Base-by-base conservation (phyloP, 257 asterid species). In the Solanum ossicruentum region DNA sequence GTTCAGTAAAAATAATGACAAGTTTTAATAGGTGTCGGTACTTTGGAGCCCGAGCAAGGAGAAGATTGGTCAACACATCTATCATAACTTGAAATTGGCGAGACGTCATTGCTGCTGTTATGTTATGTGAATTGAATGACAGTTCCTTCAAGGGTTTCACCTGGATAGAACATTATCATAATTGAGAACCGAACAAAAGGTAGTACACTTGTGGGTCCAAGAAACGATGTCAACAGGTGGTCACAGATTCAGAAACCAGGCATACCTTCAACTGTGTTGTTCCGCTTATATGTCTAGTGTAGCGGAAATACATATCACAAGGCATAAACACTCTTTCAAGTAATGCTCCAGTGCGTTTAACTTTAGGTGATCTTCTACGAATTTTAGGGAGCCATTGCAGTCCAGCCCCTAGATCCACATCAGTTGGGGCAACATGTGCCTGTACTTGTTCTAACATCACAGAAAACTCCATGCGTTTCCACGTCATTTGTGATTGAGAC, bases 401-500 rank as follows among this genome's bases (percentile, higher is more conserved):
- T 86, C 99, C 99, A 88, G 99, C 99, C 80, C 99, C 99, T 66
- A 97, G 99, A 88, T 97, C 99, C 84, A 97, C 98, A 85, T 97
- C 99, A 84, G 99, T 97, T 86, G 99, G 99, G 89, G 99, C 99
- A 83, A 97, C 99, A 92, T 97, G 99, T 91, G 99, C 99, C 90
- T 97, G 99, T 88, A 97, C 99, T 63, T 95, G 98, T 92, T 97
- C 99, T 92, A 97, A 89, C 99, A 95, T 95, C 88, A 94, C 98
- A 81, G 99, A 90, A 90, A 95, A 90, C 90, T 97, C 99, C 96
- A 91, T 94, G 85, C 99, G 99, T 32, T 88, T 94, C 99, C 98
- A 95, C 26, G 97, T 91, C 97, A 97, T 79, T 88, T 95, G 97
- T 83, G 99, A 99, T 89, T 95, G 98, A 89, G 93, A 86, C 86